Conservation (phyloP, 1,284 basidiomycete species). For the Fomitopsis schrenkii region DNA sequence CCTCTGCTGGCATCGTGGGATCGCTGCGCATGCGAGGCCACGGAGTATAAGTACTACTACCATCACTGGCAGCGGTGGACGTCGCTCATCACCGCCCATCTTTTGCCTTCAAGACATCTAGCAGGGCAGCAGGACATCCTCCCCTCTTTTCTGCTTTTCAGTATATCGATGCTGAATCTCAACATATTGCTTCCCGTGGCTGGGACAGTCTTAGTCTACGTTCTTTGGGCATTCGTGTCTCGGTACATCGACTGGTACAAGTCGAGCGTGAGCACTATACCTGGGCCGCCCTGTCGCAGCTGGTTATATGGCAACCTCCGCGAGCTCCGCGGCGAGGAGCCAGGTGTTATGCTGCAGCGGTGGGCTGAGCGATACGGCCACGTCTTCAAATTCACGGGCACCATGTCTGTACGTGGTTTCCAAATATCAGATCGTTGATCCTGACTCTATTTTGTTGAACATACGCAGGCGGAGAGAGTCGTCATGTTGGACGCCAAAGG, state of each 20-base stretch:
- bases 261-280: conserved; percentile 42
- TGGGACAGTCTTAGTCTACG: background rate
- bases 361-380: conserved; percentile 55
- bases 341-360: conserved; percentile 40
- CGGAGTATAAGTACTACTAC: too few relatives aligned
- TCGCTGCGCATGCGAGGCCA: too few relatives aligned
- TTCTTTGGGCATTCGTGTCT: conserved; percentile 5
- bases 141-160: too few relatives aligned
- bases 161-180: background rate
- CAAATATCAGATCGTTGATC: background rate
- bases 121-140: too few relatives aligned
- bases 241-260: conserved; percentile 19
- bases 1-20: too few relatives aligned
- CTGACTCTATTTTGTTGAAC: background rate
- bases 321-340: conserved; percentile 36
- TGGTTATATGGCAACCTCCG: conserved; percentile 50
- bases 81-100: too few relatives aligned
- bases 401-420: conserved; percentile 39
- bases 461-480: conserved; percentile 33
- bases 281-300: conserved; percentile 45
- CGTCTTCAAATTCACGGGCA: conserved; percentile 41
- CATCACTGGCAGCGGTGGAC: too few relatives aligned
- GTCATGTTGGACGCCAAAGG: conserved; percentile 36
- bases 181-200: background rate
- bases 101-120: too few relatives aligned